phyloP scores from a whole-genome alignment of 2,329 filamentous ascomycete genomes.

The Beauveria medogensis region DNA sequence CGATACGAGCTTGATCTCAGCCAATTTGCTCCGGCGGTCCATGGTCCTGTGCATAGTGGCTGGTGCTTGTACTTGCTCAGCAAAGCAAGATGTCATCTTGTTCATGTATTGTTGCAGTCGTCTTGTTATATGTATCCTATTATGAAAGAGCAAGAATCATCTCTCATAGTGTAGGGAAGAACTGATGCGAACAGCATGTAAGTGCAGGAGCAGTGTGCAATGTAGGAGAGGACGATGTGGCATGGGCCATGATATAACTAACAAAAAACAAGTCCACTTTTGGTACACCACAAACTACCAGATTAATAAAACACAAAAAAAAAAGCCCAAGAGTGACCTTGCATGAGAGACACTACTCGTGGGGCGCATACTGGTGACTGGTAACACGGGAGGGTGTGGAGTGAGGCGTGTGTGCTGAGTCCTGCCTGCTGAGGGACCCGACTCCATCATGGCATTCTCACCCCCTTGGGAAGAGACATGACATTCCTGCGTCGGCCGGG shows the following conservation, averaged over 20 bases:
- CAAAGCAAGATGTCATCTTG: background rate
- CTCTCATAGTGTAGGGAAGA: background rate
- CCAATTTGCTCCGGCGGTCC: constrained; percentile 29
- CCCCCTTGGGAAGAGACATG: constrained; percentile 6
- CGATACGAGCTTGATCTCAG: constrained; percentile 30
- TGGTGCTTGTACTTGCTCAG: background rate
- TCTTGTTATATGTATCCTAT: background rate
- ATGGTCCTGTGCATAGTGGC: constrained; percentile 17
- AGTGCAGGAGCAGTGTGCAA: background rate
- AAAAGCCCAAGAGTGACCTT: background rate
- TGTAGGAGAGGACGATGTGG: background rate
- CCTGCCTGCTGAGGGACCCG: background rate
- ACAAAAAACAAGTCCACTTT: background rate
- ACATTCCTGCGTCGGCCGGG: constrained; percentile 5
- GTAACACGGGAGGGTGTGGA: background rate
- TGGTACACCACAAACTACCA: background rate
- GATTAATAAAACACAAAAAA: background rate
- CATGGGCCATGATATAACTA: constrained; percentile 1
- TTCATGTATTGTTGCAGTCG: background rate
- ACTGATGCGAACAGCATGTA: background rate
- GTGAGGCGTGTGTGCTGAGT: background rate
- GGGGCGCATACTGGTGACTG: background rate
- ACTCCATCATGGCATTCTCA: constrained; percentile 3
- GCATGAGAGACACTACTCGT: constrained; percentile 3
- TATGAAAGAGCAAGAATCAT: background rate